These are phyloP conservation scores for Trichosporon sp. DNA, from an alignment of 1,284 basidiomycete species.

Conservation along the genomic window DNA sequence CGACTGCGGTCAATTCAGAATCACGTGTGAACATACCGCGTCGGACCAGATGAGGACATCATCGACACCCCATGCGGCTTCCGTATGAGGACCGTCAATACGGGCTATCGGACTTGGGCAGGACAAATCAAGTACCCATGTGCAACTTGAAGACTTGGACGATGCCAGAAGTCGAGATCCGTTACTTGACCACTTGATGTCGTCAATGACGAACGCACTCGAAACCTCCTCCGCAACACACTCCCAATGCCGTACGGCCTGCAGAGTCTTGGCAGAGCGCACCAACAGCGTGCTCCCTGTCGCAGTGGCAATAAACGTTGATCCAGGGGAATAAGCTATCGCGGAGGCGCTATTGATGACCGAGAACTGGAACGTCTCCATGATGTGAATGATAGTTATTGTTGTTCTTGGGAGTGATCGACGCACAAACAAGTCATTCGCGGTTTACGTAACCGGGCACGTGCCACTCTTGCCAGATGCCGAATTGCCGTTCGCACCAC, in stretches of 20 bases:
- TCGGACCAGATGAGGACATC: conserved; percentile 82
- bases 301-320: conserved; percentile 53
- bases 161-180: conserved; percentile 78
- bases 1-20: conserved; percentile 62
- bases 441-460: not conserved
- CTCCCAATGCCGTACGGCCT: conserved; percentile 49
- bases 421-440: not conserved
- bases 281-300: conserved; percentile 45
- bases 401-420: not conserved
- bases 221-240: conserved; percentile 32
- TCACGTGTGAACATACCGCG: conserved; percentile 64
- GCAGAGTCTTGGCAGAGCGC: conserved; percentile 48
- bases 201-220: conserved; percentile 61
- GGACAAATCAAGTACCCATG: conserved; percentile 60
- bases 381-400: conserved; percentile 22
- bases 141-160: conserved; percentile 65
- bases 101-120: conserved; percentile 67
- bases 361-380: conserved; percentile 54
- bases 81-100: conserved; percentile 70
- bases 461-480: not conserved
- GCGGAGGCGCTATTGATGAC: conserved; percentile 38
- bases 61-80: conserved; percentile 81
- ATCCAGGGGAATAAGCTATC: conserved; percentile 51
- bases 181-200: conserved; percentile 77
- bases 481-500: conserved; percentile 21